Evolutionary conservation across 73 alveolate genomes (phyloP).

Genomic region (Symbiodinium natans): DNA sequence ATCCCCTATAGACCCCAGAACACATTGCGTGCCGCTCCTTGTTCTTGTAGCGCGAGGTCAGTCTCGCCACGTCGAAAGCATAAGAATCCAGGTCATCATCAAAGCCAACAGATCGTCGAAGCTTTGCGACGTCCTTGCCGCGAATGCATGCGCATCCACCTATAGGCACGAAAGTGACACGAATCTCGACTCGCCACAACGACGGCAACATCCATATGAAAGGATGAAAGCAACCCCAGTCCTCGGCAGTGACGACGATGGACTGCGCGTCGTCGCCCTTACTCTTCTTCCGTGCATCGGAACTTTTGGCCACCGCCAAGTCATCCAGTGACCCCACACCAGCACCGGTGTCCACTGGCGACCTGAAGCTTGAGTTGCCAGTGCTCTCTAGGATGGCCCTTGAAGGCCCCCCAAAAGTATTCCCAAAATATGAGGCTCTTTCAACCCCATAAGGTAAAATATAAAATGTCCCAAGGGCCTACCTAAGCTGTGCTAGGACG

Average conservation of each 20-base stretch:
- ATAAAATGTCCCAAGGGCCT: no score
- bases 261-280: background rate
- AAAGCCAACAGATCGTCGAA: conserved; percentile 13
- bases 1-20: background rate
- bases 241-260: background rate
- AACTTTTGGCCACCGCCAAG: background rate
- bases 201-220: no score
- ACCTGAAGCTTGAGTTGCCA: no score
- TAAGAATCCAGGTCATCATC: conserved; percentile 68
- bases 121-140: background rate
- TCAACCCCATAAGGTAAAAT: no score
- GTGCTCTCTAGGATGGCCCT: no score
- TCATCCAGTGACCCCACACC: background rate
- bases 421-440: no score
- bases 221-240: no score
- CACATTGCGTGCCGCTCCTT: background rate
- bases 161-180: no score
- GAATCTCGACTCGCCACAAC: no score
- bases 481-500: no score
- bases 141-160: no score
- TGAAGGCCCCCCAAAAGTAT: no score
- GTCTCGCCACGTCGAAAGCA: conserved; percentile 50
- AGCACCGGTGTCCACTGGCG: background rate
- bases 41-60: conserved; percentile 66
- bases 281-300: background rate